Base-by-base conservation (phyloP, 805 yeast genomes). In the Torulaspora maleeae region DNA sequence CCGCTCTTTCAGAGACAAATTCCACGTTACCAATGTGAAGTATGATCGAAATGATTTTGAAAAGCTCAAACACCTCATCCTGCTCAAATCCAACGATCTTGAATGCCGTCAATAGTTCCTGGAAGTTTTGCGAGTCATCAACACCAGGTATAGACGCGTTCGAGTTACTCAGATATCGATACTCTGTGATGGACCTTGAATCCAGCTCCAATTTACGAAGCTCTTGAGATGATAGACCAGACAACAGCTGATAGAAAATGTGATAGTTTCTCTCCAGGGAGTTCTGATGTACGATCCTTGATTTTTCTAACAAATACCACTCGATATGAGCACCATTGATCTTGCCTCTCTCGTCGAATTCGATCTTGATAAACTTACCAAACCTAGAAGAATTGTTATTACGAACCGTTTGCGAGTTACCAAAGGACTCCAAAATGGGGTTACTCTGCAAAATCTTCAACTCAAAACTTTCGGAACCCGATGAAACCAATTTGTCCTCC, bases 351-450 rank as follows among this genome's bases (percentile, higher is more conserved):
- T 69, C 57, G 45, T 77, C 74, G 55, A 91, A 86, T 60, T 82
- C 88, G 48, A 93, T 86, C 59, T 89, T 84, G 52, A 93, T 86
- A 60, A 93, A 93, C 68, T 93, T 93, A 30, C 99, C 99, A 64
- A 93, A 93, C 60, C 99, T 78, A 5, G 98, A 91, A 3, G 97
- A 89, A 66, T 93, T 93, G 64, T 90, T 82, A 63, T 93, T 93
- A 58, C 93, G 78, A 12, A 88, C 86, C 0, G 99, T 93, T 59
- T 91, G 95, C 1, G 99, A 91, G 65, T 93, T 93, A 55, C 99
- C 99, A 66, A 93, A 93, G 27, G 96, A 80, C 66, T 93, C 99
- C 54, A 93, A 68, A 40, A 93, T 88, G 1, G 99, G 99, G 61
- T 93, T 93, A 6, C 98, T 96, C 60, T 87, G 90, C 27, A 93